Evolutionary conservation across 208 protist genomes (phyloP).

Genomic region (Trypanosoma avium): DNA sequence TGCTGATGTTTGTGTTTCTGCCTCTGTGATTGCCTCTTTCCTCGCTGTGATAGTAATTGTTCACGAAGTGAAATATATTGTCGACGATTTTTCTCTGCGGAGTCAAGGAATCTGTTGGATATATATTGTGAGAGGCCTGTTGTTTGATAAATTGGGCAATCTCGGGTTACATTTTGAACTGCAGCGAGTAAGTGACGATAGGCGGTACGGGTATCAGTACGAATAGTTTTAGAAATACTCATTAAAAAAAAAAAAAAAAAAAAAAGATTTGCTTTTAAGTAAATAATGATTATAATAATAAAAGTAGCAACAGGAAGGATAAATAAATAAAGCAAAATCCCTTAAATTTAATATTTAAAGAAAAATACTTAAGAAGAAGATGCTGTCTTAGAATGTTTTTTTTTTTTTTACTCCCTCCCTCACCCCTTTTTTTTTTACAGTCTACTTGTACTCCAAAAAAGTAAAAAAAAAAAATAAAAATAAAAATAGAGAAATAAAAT

Average conservation of each 20-base stretch:
- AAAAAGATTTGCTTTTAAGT: not conserved
- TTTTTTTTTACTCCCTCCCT: no score
- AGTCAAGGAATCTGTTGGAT: constrained; percentile 38
- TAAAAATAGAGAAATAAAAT: no score
- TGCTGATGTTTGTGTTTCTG: constrained; percentile 14
- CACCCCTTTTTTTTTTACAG: no score
- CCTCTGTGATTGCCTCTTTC: not conserved
- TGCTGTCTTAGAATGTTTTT: no score
- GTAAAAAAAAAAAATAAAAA: no score
- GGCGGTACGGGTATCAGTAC: constrained; percentile 26
- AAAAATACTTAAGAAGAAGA: no score
- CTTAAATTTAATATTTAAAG: no score
- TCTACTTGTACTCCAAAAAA: no score
- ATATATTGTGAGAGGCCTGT: constrained; percentile 54
- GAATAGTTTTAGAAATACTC: constrained; percentile 6
- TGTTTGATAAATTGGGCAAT: constrained; percentile 53
- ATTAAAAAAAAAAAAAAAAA: constrained; percentile 12
- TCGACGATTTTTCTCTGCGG: constrained; percentile 36
- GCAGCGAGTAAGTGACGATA: constrained; percentile 56
- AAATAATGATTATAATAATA: not conserved
- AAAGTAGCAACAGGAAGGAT: not conserved
- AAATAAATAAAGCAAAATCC: not conserved
- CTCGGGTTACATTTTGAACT: constrained; percentile 25
- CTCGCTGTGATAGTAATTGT: not conserved
- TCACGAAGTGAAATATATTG: constrained; percentile 17